Evolutionary conservation across 495 filamentous ascomycete species (phyloP).

Genomic region (Neurospora sp.): DNA sequence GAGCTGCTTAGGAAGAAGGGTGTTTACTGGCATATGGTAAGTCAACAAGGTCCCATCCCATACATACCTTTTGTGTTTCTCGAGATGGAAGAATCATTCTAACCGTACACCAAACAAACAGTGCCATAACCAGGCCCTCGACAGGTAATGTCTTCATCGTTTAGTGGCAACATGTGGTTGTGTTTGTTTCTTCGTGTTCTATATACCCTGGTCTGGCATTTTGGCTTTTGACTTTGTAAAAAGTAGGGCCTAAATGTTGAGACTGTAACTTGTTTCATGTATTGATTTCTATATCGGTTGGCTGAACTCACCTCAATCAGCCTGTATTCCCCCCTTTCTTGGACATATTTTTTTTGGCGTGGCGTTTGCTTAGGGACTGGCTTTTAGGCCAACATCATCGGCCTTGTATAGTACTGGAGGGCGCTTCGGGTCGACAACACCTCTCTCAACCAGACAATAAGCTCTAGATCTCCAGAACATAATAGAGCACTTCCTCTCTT

Average conservation of each 20-base stretch:
- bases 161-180: neutral
- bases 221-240: neutral
- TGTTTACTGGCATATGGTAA: constrained; percentile 36
- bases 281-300: neutral
- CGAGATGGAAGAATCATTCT: neutral
- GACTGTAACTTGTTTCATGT: neutral
- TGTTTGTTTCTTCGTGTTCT: neutral
- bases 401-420: neutral
- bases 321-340: neutral
- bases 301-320: neutral
- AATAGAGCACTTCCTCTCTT: neutral
- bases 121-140: constrained; percentile 32
- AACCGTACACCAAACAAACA: constrained; percentile 9
- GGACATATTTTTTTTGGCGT: neutral
- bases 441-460: neutral
- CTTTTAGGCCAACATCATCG: neutral
- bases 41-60: neutral
- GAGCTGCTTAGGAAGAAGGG: constrained; percentile 36
- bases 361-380: neutral
- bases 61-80: neutral
- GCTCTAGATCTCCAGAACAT: neutral
- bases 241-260: neutral
- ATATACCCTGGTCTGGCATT: neutral
- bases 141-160: constrained; percentile 14
- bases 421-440: neutral